Evolutionary conservation across 2,329 filamentous ascomycete species (phyloP).

Genomic region (Trichoderma atrobrunneum): DNA sequence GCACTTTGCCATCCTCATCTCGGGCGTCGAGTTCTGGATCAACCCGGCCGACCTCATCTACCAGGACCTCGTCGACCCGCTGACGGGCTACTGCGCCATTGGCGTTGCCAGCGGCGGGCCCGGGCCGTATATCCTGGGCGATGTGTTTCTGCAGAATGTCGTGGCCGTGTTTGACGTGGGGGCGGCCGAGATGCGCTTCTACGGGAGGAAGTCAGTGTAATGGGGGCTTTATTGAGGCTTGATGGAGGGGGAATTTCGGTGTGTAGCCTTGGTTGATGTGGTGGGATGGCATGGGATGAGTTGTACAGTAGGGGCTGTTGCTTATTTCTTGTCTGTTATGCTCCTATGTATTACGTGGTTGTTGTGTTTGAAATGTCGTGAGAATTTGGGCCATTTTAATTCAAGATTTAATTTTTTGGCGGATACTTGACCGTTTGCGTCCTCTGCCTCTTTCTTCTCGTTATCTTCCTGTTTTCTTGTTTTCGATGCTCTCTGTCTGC

Average conservation of each 20-base stretch:
- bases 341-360: background rate
- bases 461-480: background rate
- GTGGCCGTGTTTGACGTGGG: slow-evolving; percentile 49
- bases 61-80: slow-evolving; percentile 41
- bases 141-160: slow-evolving; percentile 50
- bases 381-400: background rate
- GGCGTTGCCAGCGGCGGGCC: slow-evolving; percentile 44
- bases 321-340: background rate
- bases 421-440: background rate
- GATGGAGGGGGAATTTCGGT: background rate
- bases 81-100: slow-evolving; percentile 48
- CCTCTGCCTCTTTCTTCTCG: background rate
- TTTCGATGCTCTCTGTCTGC: background rate
- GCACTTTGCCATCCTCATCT: slow-evolving; percentile 44
- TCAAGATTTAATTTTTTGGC: background rate
- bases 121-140: slow-evolving; percentile 49
- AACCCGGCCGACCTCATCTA: slow-evolving; percentile 50
- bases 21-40: slow-evolving; percentile 43
- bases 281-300: background rate
- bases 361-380: background rate
- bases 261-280: background rate
- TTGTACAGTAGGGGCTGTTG: background rate
- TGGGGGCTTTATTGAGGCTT: background rate
- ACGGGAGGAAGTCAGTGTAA: slow-evolving; percentile 26
- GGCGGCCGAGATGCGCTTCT: slow-evolving; percentile 46